Evolutionary conservation across 2,329 filamentous ascomycete genomes (phyloP).

Genomic region (Trichoderma koningii): DNA sequence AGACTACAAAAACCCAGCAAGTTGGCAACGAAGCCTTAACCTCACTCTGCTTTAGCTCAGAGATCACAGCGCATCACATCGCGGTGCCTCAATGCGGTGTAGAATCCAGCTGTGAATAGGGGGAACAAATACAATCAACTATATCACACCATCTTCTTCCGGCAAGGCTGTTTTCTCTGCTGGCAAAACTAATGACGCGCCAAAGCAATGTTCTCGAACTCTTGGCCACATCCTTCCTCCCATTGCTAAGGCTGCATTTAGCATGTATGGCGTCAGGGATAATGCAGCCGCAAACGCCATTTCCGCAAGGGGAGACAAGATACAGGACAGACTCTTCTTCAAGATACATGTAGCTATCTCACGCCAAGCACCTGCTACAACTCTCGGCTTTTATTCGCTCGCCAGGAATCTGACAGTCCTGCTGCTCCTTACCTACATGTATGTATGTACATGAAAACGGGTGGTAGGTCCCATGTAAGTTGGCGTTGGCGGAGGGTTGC

Average conservation of each 20-base stretch:
- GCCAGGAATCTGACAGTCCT: too few species aligned
- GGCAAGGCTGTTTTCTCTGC: not conserved
- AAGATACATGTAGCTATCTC: too few species aligned
- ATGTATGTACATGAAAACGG: not conserved
- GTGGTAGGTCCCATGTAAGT: too few species aligned
- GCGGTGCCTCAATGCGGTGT: conserved; percentile 3
- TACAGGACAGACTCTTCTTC: not conserved
- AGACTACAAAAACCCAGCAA: too few species aligned
- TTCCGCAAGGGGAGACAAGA: not conserved
- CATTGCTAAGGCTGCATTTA: conserved; percentile 17
- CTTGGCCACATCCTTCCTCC: too few species aligned
- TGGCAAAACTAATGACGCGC: not conserved
- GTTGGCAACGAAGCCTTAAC: too few species aligned
- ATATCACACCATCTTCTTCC: not conserved
- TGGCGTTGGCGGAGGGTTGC: not conserved
- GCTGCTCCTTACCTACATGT: not conserved
- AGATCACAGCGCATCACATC: too few species aligned
- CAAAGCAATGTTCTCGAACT: not conserved
- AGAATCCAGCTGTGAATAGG: not conserved
- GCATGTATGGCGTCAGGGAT: not conserved
- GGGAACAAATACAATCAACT: too few species aligned
- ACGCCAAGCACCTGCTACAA: too few species aligned
- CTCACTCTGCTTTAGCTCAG: too few species aligned
- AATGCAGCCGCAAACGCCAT: not conserved
- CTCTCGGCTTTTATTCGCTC: too few species aligned